phyloP scores from a whole-genome alignment of 148 eudicot genomes.

The Nepenthes gracilis region DNA sequence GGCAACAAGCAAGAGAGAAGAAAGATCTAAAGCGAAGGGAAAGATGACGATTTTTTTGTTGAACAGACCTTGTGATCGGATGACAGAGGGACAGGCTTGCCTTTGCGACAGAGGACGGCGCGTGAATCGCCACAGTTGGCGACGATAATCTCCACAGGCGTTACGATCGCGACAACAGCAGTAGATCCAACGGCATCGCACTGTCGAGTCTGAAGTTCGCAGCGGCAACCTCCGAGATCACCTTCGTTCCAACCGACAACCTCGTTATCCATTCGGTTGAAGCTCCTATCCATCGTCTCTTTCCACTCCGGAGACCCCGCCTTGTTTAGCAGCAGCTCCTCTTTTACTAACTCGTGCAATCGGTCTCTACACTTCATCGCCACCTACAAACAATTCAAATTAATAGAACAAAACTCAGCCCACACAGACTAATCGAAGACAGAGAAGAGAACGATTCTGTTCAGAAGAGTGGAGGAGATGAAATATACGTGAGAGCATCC shows the following conservation, averaged over 20 bases:
- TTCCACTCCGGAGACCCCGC: background rate
- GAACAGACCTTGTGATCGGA: conserved; percentile 55
- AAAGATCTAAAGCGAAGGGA: background rate
- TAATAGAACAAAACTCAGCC: background rate
- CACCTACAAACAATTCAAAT: conserved; percentile 10
- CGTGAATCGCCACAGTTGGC: conserved; percentile 79
- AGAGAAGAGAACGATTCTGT: background rate
- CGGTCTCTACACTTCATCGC: conserved; percentile 27
- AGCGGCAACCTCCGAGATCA: conserved; percentile 26
- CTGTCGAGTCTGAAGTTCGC: conserved; percentile 60
- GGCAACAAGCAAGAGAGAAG: background rate
- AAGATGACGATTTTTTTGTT: background rate
- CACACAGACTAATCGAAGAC: background rate
- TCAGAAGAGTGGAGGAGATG: background rate
- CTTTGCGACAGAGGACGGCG: conserved; percentile 52
- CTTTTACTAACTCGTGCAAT: conserved; percentile 25
- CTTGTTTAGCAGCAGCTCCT: conserved; percentile 8
- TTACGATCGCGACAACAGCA: conserved; percentile 56
- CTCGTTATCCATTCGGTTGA: conserved; percentile 64
- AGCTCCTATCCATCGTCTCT: conserved; percentile 40
- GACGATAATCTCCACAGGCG: conserved; percentile 44
- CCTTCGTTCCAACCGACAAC: conserved; percentile 13
- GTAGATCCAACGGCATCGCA: conserved; percentile 82
- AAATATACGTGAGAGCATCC: conserved; percentile 67
- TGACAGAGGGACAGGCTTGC: conserved; percentile 48